Conservation (phyloP, 2,329 filamentous ascomycete species). For the Penicillium sp. region DNA sequence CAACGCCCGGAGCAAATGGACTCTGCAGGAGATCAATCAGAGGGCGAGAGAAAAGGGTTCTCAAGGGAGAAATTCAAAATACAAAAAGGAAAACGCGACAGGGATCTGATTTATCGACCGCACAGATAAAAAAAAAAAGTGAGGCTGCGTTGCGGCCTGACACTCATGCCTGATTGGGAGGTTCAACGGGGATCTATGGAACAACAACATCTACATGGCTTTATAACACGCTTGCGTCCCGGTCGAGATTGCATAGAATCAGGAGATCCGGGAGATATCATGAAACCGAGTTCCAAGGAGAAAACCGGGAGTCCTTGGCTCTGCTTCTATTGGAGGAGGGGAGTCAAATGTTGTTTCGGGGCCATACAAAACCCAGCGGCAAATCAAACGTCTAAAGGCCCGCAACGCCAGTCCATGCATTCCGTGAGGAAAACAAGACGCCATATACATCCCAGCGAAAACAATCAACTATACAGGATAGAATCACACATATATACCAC, state of each 20-base stretch:
- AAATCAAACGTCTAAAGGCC: constrained; percentile 8
- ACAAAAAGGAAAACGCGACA: constrained; percentile 3
- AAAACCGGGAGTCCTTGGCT: background rate
- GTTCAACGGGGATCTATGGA: constrained; percentile 7
- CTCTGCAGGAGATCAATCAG: constrained; percentile 24
- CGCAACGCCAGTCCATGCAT: constrained; percentile 37
- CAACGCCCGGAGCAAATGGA: constrained; percentile 21
- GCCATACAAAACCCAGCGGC: constrained; percentile 1
- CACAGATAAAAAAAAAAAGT: constrained; percentile 20
- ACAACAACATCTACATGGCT: background rate
- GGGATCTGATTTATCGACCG: constrained; percentile 15
- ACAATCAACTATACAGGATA: constrained; percentile 21
- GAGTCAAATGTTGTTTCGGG: no score
- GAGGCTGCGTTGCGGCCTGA: constrained; percentile 28
- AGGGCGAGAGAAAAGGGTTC: background rate
- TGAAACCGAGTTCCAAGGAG: no score
- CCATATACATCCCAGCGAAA: constrained; percentile 33
- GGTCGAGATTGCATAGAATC: no score
- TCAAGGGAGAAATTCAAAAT: constrained; percentile 5
- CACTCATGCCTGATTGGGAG: constrained; percentile 27
- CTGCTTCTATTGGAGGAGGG: no score
- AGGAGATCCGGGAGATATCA: no score
- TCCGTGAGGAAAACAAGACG: constrained; percentile 29
- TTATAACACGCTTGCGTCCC: constrained; percentile 1
- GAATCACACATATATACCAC: background rate